phyloP scores from a whole-genome alignment of 1,139 yeast genomes.

The Arxiozyma slooffiae region DNA sequence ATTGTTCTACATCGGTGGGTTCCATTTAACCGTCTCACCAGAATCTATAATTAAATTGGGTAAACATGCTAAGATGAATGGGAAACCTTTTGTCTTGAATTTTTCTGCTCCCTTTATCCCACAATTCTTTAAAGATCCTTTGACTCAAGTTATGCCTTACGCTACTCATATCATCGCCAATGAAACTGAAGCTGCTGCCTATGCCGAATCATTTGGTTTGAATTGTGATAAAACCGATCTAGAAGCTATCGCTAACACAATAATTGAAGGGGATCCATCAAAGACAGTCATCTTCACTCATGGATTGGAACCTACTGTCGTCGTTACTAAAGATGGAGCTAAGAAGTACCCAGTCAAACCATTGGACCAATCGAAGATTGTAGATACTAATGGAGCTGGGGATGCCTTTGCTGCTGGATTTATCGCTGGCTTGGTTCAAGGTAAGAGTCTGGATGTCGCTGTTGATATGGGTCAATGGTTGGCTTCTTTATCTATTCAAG shows the following conservation, averaged over 20 bases:
- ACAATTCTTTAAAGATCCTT: conserved; percentile 86
- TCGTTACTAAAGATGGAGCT: conserved; percentile 40
- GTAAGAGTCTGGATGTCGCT: conserved; percentile 49
- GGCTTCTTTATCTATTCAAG: conserved; percentile 84
- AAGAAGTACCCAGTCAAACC: conserved; percentile 59
- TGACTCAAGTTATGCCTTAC: conserved; percentile 72
- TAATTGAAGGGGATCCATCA: conserved; percentile 56
- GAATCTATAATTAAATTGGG: conserved; percentile 86
- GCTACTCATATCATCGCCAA: conserved; percentile 89
- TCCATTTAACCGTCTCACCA: conserved; percentile 95
- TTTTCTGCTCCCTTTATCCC: conserved; percentile 95
- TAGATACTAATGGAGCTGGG: conserved; percentile 98
- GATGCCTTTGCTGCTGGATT: conserved; percentile 99
- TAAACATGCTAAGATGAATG: conserved; percentile 77
- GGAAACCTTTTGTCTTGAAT: conserved; percentile 79
- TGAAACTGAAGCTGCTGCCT: conserved; percentile 94
- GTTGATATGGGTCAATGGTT: conserved; percentile 95
- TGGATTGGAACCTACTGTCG: conserved; percentile 85
- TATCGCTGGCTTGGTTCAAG: conserved; percentile 77
- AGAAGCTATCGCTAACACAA: conserved; percentile 66
- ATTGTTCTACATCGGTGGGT: conserved; percentile 89
- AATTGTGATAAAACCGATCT: conserved; percentile 48
- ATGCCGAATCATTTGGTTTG: conserved; percentile 73
- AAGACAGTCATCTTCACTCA: conserved; percentile 90
- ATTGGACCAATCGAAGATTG: conserved; percentile 55